Evolutionary conservation across 2,329 filamentous ascomycete genomes (phyloP).

Genomic region (Ophiostoma montium): DNA sequence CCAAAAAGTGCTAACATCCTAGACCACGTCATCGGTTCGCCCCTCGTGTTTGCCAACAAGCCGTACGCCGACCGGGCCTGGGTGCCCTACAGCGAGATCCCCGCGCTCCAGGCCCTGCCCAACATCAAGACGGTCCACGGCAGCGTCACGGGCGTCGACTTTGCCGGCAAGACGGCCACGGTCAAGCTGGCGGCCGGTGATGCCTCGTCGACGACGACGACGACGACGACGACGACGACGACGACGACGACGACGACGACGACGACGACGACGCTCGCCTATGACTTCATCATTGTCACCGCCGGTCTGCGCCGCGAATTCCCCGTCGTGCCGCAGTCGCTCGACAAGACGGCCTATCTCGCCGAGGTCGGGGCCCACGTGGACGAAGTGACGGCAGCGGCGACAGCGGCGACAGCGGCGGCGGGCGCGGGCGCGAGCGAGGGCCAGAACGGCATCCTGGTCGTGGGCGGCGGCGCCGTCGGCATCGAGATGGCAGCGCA

Average conservation of each 20-base stretch:
- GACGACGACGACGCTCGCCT: constrained; percentile 33
- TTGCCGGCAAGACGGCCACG: constrained; percentile 43
- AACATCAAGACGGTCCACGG: constrained; percentile 53
- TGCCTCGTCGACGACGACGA: too few species aligned
- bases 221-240: too few species aligned
- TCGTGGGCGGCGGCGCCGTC: constrained; percentile 69
- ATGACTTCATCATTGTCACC: constrained; percentile 64
- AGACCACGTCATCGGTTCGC: constrained; percentile 67
- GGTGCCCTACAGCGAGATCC: constrained; percentile 53
- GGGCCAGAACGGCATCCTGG: constrained; percentile 44
- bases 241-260: too few species aligned
- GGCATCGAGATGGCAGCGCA: constrained; percentile 74
- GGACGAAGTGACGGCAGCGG: too few species aligned
- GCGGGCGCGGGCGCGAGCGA: too few species aligned
- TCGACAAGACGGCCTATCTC: constrained; percentile 48
- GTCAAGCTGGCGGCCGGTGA: constrained; percentile 26
- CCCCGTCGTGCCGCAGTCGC: constrained; percentile 57
- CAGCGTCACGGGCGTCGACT: constrained; percentile 46
- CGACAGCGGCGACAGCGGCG: too few species aligned
- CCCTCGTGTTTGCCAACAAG: constrained; percentile 52
- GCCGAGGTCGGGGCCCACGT: constrained; percentile 48
- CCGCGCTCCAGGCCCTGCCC: constrained; percentile 43
- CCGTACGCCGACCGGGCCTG: constrained; percentile 54
- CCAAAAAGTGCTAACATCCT: constrained; percentile 1
- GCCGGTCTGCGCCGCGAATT: constrained; percentile 56